Evolutionary conservation across 768 basidiomycete species (phyloP).

Genomic region (Gloeostereum incarnatum): DNA sequence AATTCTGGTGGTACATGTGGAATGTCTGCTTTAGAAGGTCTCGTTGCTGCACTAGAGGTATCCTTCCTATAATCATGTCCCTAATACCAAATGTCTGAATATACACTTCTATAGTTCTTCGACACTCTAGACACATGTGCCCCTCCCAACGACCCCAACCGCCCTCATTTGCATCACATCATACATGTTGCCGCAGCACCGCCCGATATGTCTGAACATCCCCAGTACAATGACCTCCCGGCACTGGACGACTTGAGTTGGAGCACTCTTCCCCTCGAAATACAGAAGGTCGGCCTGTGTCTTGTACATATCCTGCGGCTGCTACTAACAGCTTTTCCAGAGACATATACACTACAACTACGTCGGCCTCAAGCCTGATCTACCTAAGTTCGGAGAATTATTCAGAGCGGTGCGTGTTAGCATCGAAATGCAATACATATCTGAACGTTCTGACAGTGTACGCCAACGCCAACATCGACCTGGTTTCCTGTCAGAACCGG

Average conservation of each 20-base stretch:
- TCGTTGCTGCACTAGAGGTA: constrained; percentile 66
- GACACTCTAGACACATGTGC: constrained; percentile 32
- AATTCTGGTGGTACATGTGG: constrained; percentile 29
- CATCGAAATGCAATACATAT: not conserved
- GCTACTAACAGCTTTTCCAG: constrained; percentile 20
- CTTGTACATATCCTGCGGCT: not conserved
- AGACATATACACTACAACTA: constrained; percentile 49
- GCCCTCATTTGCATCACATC: constrained; percentile 30
- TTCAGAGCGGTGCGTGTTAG: constrained; percentile 32
- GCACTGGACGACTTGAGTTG: constrained; percentile 44
- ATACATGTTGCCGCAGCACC: constrained; percentile 52
- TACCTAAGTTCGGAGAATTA: constrained; percentile 42
- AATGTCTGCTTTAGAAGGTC: constrained; percentile 62
- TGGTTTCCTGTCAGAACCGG: constrained; percentile 47
- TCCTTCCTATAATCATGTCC: constrained; percentile 5
- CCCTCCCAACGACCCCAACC: constrained; percentile 11
- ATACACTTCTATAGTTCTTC: constrained; percentile 24
- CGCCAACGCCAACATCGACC: constrained; percentile 23
- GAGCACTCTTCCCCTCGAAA: constrained; percentile 50
- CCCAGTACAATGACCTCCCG: constrained; percentile 41
- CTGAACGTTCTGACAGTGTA: constrained; percentile 1
- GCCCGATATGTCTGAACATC: constrained; percentile 45
- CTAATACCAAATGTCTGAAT: not conserved
- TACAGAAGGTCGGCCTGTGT: constrained; percentile 43
- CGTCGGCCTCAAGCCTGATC: constrained; percentile 32